Evolutionary conservation across 164 flowering plant species (phyloP), one percentile per base, ranked within the genome.

Genomic region (Sedum album): DNA sequence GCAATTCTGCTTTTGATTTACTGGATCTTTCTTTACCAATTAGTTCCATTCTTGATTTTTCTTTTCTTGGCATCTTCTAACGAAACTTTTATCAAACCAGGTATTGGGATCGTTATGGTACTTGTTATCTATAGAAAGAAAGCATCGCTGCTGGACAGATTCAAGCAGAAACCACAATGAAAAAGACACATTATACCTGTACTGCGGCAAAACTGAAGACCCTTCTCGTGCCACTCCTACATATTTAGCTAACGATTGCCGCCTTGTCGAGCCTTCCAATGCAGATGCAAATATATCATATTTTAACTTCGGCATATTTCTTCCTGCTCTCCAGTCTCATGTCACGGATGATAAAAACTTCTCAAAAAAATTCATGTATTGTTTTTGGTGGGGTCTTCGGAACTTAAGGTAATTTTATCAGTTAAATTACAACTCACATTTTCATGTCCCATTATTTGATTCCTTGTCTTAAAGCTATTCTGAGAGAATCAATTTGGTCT

Each of bases 321-420:
- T 76, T 68, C 78, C 79, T 69, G 96, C 91, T 71, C 86, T 91
- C 9, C 65, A 78, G 35, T 83, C 90, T 49, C 76, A 81, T 63
- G 81, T 89, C 18, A 88, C 85, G 70, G 81, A 80, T 66, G 71
- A 88, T 35, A 75, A 60, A 20, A 74, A 87, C 75, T 91, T 94
- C 69, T 79, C 80, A 2, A 64, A 79, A 79, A 94, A 90, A 71
- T 76, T 88, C 69, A 82, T 84, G 55, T 91, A 82, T 78, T 92
- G 97, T 80, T 90, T 95, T 73, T 95, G 97, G 99, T 95, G 99
- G 99, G 99, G 96, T 18, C 82, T 92, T 66, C 87, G 84, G 67
- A 89, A 85, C 74, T 66, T 94, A 46, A 91, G 98, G 98, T 93
- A 68, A 20, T 5, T 84, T 77, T 35, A 26, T 6, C 35, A 1